Percentiles rank a stretch among this genome's conserved stretches.
These are phyloP conservation scores for Exophiala sideris DNA, from an alignment of 2,329 filamentous ascomycete species.

Conservation along the genomic window DNA sequence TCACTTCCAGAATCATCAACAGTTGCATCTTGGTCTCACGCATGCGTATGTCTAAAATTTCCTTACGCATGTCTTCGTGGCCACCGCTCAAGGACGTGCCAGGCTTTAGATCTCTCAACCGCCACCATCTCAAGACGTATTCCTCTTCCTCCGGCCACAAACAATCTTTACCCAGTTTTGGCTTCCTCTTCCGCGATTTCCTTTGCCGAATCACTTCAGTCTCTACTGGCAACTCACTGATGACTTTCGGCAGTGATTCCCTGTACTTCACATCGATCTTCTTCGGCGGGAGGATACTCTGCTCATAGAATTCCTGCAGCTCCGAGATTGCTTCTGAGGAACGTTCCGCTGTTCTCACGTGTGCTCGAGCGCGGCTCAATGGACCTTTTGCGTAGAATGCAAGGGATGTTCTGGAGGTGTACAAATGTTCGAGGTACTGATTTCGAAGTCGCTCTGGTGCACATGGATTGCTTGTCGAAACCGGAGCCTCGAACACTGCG, in stretches of 20 bases:
- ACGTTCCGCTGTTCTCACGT: slow-evolving; percentile 34
- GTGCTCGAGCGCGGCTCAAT: slow-evolving; percentile 43
- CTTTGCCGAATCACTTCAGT: slow-evolving; percentile 31
- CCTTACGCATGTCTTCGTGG: slow-evolving; percentile 33
- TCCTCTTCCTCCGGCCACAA: slow-evolving; percentile 45
- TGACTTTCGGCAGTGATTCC: slow-evolving; percentile 40
- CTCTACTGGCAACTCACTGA: slow-evolving; percentile 36
- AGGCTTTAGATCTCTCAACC: slow-evolving; percentile 31
- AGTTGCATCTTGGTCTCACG: slow-evolving; percentile 50
- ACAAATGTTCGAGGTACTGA: slow-evolving; percentile 28
- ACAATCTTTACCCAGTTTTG: slow-evolving; percentile 46
- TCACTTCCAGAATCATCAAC: slow-evolving; percentile 47
- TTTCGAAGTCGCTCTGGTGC: slow-evolving; percentile 20
- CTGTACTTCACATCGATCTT: slow-evolving; percentile 49
- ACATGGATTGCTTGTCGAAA: slow-evolving; percentile 4
- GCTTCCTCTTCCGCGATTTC: slow-evolving; percentile 34
- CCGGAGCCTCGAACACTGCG: not conserved
- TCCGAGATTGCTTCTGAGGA: slow-evolving; percentile 28
- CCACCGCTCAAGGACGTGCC: not conserved
- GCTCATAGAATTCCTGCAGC: slow-evolving; percentile 39
- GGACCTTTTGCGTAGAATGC: slow-evolving; percentile 53
- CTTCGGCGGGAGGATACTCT: slow-evolving; percentile 43
- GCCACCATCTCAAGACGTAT: slow-evolving; percentile 47
- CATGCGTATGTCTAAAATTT: slow-evolving; percentile 43
- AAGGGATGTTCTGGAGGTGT: slow-evolving; percentile 41